Evolutionary conservation across 2,329 filamentous ascomycete species (phyloP).

Genomic region (Nothophaeocryptopus gaeumannii): DNA sequence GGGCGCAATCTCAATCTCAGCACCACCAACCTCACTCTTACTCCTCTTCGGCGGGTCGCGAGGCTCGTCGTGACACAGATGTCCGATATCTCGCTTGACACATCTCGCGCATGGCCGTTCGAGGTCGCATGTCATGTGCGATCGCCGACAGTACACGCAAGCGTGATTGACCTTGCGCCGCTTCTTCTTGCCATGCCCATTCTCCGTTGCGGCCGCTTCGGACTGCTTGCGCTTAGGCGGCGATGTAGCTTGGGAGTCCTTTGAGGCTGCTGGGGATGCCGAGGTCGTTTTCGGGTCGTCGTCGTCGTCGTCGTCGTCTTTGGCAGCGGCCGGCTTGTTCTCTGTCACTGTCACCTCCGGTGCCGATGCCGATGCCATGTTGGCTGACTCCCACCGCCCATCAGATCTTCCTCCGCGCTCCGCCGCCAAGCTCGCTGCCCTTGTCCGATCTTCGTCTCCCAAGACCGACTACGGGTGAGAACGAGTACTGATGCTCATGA

Average conservation of each 20-base stretch:
- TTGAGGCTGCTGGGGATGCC: not conserved
- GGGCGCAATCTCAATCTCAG: constrained; percentile 38
- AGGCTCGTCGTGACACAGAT: constrained; percentile 96
- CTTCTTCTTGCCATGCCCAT: constrained; percentile 43
- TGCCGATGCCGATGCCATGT: too few relatives aligned
- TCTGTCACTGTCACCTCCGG: too few relatives aligned
- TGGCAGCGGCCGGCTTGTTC: too few relatives aligned
- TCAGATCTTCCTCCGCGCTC: too few relatives aligned
- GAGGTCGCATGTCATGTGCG: constrained; percentile 56
- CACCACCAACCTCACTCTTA: constrained; percentile 52
- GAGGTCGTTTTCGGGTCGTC: not conserved
- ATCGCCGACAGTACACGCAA: constrained; percentile 53
- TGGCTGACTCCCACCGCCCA: too few relatives aligned
- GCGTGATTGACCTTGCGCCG: constrained; percentile 56
- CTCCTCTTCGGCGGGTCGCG: constrained; percentile 81
- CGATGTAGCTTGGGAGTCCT: not conserved
- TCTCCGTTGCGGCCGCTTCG: constrained; percentile 6
- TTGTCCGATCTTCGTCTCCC: too few relatives aligned
- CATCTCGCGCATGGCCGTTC: constrained; percentile 95
- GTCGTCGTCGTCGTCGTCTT: not conserved
- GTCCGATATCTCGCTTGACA: constrained; percentile 97
- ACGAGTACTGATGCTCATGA: too few relatives aligned
- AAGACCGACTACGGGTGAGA: too few relatives aligned
- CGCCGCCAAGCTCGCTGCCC: too few relatives aligned
- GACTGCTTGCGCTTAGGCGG: constrained; percentile 15